Evolutionary conservation across 1,284 basidiomycete genomes (phyloP).

Genomic region (Peniophora sp.): DNA sequence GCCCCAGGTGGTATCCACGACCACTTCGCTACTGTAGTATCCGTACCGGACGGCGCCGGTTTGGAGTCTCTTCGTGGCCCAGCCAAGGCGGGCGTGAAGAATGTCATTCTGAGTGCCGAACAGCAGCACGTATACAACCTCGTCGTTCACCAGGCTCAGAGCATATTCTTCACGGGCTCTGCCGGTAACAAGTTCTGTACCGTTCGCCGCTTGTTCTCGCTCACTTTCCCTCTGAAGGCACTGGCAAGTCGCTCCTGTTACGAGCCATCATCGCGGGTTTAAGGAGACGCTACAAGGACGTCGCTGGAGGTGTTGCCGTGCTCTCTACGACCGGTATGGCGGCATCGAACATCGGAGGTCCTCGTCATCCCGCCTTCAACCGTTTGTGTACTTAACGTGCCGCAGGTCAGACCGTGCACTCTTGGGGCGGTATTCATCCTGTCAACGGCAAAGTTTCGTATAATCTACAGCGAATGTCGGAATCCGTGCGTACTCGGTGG

Average conservation of each 20-base stretch:
- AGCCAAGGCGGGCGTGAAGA: no score
- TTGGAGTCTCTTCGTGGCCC: no score
- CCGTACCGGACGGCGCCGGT: no score
- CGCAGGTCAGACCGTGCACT: constrained; percentile 30
- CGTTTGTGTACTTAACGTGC: neutral
- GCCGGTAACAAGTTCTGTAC: constrained; percentile 28
- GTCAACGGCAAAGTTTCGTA: constrained; percentile 25
- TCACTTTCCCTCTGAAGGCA: constrained; percentile 25
- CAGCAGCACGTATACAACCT: constrained; percentile 33
- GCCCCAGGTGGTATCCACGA: no score
- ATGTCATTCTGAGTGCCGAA: constrained; percentile 35
- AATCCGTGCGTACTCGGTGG: constrained; percentile 28
- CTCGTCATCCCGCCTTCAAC: constrained; percentile 15
- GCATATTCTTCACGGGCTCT: constrained; percentile 44
- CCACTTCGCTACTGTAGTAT: no score
- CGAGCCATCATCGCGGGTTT: constrained; percentile 49
- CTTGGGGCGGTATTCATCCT: constrained; percentile 31
- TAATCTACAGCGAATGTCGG: constrained; percentile 27
- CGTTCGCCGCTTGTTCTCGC: neutral
- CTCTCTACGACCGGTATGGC: constrained; percentile 58
- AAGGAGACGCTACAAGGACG: constrained; percentile 37
- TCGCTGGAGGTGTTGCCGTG: constrained; percentile 39
- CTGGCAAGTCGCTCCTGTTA: constrained; percentile 50
- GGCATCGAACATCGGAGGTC: constrained; percentile 59
- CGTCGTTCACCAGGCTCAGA: constrained; percentile 40